These are phyloP conservation scores for Berberis vulgaris DNA, from an alignment of 164 flowering plant species.

Conservation along the genomic window DNA sequence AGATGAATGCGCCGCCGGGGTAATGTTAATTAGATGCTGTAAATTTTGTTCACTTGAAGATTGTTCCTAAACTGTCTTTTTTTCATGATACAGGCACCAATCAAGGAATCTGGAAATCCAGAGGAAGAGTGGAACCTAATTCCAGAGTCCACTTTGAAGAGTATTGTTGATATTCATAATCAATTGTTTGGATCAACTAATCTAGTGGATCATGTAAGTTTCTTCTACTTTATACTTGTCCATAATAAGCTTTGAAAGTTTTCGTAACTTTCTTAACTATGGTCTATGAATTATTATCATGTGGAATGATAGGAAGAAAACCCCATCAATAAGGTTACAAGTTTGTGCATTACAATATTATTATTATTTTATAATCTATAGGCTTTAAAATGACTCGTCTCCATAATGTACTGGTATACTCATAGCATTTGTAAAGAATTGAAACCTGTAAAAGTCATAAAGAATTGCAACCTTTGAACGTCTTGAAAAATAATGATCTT, in stretches of 20 bases:
- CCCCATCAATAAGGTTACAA: too few species aligned
- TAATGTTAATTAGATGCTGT: slow-evolving; percentile 7
- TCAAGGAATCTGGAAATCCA: slow-evolving; percentile 24
- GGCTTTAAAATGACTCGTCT: too few species aligned
- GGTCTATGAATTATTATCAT: too few species aligned
- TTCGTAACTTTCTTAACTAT: not conserved
- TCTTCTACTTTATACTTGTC: not conserved
- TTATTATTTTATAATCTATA: too few species aligned
- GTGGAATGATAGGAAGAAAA: too few species aligned
- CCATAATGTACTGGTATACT: too few species aligned
- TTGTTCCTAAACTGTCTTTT: slow-evolving; percentile 5
- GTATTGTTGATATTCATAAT: slow-evolving; percentile 46
- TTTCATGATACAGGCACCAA: too few species aligned
- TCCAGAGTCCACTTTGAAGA: slow-evolving; percentile 39
- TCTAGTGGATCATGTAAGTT: slow-evolving; percentile 45
- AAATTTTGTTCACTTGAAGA: slow-evolving; percentile 18
- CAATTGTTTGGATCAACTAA: slow-evolving; percentile 62
- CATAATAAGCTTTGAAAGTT: not conserved
- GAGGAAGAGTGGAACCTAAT: slow-evolving; percentile 52
- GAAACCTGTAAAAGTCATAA: too few species aligned
- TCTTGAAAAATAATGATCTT: too few species aligned
- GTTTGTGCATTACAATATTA: too few species aligned
- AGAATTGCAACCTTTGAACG: too few species aligned
- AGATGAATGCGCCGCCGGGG: slow-evolving; percentile 32
- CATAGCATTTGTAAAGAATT: too few species aligned